Conservation (phyloP, 768 basidiomycete genomes). For the Podaxis mareebaensis region DNA sequence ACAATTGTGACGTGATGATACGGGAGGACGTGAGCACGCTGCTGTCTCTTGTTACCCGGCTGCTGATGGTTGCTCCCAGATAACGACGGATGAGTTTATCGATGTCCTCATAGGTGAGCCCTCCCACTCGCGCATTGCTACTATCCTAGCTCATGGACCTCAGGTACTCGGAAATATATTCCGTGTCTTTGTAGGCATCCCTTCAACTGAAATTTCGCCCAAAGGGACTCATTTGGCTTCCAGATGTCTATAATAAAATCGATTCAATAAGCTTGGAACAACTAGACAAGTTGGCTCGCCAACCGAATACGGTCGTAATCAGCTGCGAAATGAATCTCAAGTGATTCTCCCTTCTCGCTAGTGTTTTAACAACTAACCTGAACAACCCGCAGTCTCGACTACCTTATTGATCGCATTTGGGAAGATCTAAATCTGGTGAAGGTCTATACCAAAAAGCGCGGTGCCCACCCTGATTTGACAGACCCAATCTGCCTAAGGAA, state of each 20-base stretch:
- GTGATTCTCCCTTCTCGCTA: slow-evolving; percentile 35
- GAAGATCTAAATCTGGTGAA: slow-evolving; percentile 80
- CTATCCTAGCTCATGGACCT: not conserved
- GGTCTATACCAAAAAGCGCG: slow-evolving; percentile 97
- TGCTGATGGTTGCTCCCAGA: slow-evolving; percentile 45
- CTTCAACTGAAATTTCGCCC: not conserved
- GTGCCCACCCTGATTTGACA: slow-evolving; percentile 86
- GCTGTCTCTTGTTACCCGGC: slow-evolving; percentile 7
- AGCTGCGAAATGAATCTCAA: slow-evolving; percentile 95
- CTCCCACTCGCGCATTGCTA: not conserved
- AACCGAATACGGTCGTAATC: slow-evolving; percentile 89
- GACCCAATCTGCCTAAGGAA: slow-evolving; percentile 91
- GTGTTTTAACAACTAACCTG: slow-evolving; percentile 14
- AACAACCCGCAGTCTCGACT: slow-evolving; percentile 51
- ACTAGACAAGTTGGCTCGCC: slow-evolving; percentile 79
- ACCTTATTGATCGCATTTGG: slow-evolving; percentile 78
- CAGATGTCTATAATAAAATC: slow-evolving; percentile 96
- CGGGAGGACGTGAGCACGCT: slow-evolving; percentile 80
- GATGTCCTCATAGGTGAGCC: slow-evolving; percentile 89
- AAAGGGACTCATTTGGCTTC: not conserved
- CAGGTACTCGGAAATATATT: slow-evolving; percentile 92
- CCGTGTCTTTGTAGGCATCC: slow-evolving; percentile 78
- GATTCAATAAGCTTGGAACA: slow-evolving; percentile 85
- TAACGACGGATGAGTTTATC: slow-evolving; percentile 95
- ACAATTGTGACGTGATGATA: slow-evolving; percentile 98